Conservation (phyloP, 108 stramenopile genomes). For the Skeletonema marinoi region DNA sequence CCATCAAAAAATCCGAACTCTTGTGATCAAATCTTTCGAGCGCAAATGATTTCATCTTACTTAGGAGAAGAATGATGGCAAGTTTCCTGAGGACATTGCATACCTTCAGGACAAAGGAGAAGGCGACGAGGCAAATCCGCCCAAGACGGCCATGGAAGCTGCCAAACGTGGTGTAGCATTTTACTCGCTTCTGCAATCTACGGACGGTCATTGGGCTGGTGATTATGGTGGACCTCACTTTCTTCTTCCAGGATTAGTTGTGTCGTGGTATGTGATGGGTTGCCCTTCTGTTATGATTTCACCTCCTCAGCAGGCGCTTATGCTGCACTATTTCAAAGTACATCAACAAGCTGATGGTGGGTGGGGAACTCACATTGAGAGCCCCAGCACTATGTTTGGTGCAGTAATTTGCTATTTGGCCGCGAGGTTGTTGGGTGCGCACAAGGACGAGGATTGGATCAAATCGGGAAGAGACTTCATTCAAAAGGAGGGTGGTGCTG, state of each 20-base stretch:
- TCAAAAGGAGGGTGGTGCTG: conserved; percentile 87
- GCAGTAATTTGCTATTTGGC: conserved; percentile 91
- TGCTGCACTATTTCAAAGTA: conserved; percentile 85
- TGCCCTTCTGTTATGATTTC: conserved; percentile 66
- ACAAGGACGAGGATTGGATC: conserved; percentile 57
- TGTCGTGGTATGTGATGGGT: conserved; percentile 88
- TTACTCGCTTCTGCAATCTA: conserved; percentile 82
- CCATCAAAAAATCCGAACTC: conserved; percentile 84
- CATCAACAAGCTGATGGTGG: conserved; percentile 99
- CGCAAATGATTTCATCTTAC: conserved; percentile 78
- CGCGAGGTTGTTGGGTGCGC: conserved; percentile 85
- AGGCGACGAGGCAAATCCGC: not conserved
- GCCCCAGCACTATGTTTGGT: conserved; percentile 98
- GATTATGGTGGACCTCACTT: conserved; percentile 99
- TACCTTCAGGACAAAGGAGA: conserved; percentile 21
- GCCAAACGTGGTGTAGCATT: conserved; percentile 74
- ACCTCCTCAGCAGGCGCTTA: conserved; percentile 61
- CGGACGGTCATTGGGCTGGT: conserved; percentile 95
- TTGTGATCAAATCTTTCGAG: conserved; percentile 74
- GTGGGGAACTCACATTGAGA: conserved; percentile 99
- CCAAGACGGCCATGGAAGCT: conserved; percentile 61
- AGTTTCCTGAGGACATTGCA: conserved; percentile 32
- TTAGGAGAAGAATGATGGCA: conserved; percentile 41
- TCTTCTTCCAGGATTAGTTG: conserved; percentile 95
- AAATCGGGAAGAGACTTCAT: conserved; percentile 74